A percentile compares a stretch with the other conserved stretches of the same genome.
Evolutionary conservation across 441 rosid genomes (phyloP).

Genomic region (Gossypium schwendimanii): DNA sequence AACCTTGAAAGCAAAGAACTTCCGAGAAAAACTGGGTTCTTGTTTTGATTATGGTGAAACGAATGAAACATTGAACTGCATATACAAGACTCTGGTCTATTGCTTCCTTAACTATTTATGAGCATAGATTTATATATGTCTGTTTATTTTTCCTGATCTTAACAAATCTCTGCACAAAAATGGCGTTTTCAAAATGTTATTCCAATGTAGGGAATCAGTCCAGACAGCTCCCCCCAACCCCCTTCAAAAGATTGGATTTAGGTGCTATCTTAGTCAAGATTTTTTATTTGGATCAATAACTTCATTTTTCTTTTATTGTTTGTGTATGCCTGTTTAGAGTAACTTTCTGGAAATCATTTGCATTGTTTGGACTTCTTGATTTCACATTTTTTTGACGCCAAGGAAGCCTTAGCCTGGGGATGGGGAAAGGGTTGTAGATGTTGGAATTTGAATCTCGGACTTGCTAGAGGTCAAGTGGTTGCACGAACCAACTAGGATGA

Average conservation of each 20-base stretch:
- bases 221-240: not conserved
- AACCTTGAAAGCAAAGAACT: not conserved
- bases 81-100: not conserved
- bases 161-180: not conserved
- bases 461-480: not conserved
- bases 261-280: not conserved
- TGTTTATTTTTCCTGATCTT: not conserved
- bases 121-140: not conserved
- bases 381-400: not conserved
- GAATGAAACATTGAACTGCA: not conserved
- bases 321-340: not conserved
- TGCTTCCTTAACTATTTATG: not conserved
- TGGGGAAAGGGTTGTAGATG: not conserved
- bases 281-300: not conserved
- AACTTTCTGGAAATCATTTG: not conserved
- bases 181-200: not conserved
- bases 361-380: not conserved
- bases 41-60: not conserved
- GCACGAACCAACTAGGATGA: not conserved
- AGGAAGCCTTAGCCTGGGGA: no score
- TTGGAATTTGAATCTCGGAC: not conserved
- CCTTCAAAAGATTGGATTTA: not conserved
- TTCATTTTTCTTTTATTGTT: not conserved
- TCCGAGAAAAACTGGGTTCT: not conserved
- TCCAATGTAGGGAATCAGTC: not conserved